Percentiles rank a stretch among this genome's conserved stretches.
Conservation (phyloP, 163 green algal genomes). For the Prototheca cutis region DNA sequence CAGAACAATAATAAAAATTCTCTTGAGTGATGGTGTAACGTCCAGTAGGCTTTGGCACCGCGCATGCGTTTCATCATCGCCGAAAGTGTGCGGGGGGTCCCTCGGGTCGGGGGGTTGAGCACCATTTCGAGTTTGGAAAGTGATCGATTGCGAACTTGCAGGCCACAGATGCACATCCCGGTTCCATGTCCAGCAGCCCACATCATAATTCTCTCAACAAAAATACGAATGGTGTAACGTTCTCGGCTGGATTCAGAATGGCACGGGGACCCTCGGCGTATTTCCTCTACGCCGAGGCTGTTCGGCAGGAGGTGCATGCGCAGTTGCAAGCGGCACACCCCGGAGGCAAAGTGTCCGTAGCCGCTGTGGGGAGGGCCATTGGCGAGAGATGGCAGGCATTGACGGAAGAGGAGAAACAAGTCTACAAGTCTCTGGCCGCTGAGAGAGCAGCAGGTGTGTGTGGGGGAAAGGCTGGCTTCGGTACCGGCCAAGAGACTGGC, state of each 20-base stretch:
- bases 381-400: constrained; percentile 33
- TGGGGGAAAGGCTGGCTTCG: neutral
- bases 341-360: constrained; percentile 25
- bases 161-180: no score
- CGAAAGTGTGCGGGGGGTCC: no score
- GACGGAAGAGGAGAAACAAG: constrained; percentile 35
- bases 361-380: constrained; percentile 29
- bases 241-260: no score
- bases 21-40: neutral
- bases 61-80: no score
- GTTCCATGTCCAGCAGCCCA: no score
- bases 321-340: constrained; percentile 11
- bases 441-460: constrained; percentile 7
- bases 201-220: no score
- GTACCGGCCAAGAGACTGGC: neutral
- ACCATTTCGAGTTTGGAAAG: no score
- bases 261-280: constrained; percentile 23
- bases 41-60: no score
- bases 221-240: no score
- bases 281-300: constrained; percentile 30
- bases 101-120: no score
- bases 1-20: neutral
- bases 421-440: constrained; percentile 19
- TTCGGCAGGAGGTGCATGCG: constrained; percentile 8
- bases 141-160: no score